Percentiles rank a stretch among this genome's conserved stretches.
Conservation (phyloP, 176 grass and related monocot species). For the Avena sativa region DNA sequence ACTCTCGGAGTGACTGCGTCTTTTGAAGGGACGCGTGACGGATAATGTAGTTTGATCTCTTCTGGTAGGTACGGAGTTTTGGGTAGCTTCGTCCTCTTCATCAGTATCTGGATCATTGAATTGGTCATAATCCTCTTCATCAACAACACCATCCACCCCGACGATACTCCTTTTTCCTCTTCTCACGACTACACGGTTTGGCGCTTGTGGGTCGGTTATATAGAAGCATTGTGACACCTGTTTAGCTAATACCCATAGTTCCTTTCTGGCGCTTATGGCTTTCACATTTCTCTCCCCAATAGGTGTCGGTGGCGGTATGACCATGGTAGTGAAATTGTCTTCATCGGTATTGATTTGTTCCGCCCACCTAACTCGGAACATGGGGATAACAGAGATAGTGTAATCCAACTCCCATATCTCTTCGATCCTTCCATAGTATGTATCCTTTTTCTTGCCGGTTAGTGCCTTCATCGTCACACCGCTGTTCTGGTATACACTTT, state of each 20-base stretch:
- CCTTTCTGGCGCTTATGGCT: background rate
- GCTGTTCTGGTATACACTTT: background rate
- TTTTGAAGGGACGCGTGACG: background rate
- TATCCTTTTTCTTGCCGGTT: background rate
- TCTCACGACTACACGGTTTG: background rate
- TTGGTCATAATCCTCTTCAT: conserved; percentile 2
- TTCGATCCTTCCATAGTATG: background rate
- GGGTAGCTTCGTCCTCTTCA: background rate
- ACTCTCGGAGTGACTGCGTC: background rate
- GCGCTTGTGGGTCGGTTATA: background rate
- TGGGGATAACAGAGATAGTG: background rate
- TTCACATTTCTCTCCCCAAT: background rate
- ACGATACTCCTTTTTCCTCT: background rate
- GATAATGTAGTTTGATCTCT: background rate
- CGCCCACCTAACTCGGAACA: background rate
- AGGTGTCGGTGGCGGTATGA: background rate
- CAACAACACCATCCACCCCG: background rate
- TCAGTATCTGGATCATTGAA: background rate
- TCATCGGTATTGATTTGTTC: background rate
- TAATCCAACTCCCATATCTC: background rate
- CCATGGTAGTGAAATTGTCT: background rate
- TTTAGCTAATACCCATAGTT: background rate
- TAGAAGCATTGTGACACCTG: background rate
- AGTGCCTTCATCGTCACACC: background rate
- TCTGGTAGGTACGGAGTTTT: background rate